Base-by-base conservation (phyloP, 768 basidiomycete genomes). In the Boletus rufocinnamomeus region DNA sequence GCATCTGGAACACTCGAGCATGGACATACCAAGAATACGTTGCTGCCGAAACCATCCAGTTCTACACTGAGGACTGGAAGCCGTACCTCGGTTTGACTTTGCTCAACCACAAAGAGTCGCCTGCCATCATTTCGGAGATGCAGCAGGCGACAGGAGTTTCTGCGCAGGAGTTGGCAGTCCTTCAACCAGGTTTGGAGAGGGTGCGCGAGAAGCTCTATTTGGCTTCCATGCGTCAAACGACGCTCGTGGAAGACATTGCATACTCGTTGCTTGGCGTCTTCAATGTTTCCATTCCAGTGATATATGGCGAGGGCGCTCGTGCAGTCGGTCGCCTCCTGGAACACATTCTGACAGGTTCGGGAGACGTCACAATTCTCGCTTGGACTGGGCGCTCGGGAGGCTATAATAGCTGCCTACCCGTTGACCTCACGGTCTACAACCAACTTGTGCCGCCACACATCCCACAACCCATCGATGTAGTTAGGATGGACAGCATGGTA, bases 171-270 rank as follows among this genome's bases (percentile, higher is more conserved):
- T n/a, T 62, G n/a, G 41, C 35, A 0, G 16, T 40, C 1, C 64
- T 60, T 52, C 41, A 5, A 5, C 64, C 65, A 0, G 61, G 58
- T 13, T 27, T 66, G 6, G 49, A 57, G 17, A 54, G 23, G 23
- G 64, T 54, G 19, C 65, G 65, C 2, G 64, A 66, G 54, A 66
- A 66, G 37, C 58, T 66, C 14, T 56, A 35, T n/a, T 3, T 66
- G 23, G 64, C 64, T 30, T 57, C 64, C 2, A 17, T 0, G 38
- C 65, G 64, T 0, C 30, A 55, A 27, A 53, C 64, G 6, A 65
- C 56, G 1, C 49, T 23, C 2, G 52, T 32, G 13, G 63, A 64
- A 25, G 62, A 63, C 10, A 25, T 30, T 23, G 64, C 60, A 1
- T 63, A 66, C 25, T 66, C 65, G 6, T 9, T 66, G 8, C 13